Evolutionary conservation across 2,329 filamentous ascomycete species (phyloP).

Genomic region (Coniochaeta prunicola): DNA sequence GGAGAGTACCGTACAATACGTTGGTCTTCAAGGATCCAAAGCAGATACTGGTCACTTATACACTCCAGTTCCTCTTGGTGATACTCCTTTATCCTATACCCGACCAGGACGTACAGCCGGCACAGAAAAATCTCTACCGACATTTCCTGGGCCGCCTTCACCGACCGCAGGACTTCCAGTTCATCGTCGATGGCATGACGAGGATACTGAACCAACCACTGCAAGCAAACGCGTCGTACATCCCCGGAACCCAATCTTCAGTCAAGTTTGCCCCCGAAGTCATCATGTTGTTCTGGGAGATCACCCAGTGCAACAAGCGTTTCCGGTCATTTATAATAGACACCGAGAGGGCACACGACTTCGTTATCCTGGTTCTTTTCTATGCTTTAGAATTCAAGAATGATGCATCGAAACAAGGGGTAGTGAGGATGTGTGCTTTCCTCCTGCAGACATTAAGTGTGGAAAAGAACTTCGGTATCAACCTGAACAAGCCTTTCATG

Average conservation of each 20-base stretch:
- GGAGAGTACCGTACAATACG: slow-evolving; percentile 90
- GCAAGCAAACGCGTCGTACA: slow-evolving; percentile 79
- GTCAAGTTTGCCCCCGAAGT: slow-evolving; percentile 90
- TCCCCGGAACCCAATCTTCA: slow-evolving; percentile 74
- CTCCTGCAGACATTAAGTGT: slow-evolving; percentile 91
- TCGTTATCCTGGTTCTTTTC: slow-evolving; percentile 82
- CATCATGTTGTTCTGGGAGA: slow-evolving; percentile 96
- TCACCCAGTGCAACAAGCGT: slow-evolving; percentile 92
- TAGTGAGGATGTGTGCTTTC: slow-evolving; percentile 97
- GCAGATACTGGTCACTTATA: slow-evolving; percentile 85
- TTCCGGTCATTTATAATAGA: slow-evolving; percentile 97
- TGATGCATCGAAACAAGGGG: slow-evolving; percentile 80
- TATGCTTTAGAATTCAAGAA: slow-evolving; percentile 86
- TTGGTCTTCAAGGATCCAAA: slow-evolving; percentile 87
- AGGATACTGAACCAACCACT: slow-evolving; percentile 88
- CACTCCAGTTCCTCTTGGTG: slow-evolving; percentile 81
- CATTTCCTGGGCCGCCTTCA: slow-evolving; percentile 88
- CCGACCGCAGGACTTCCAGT: slow-evolving; percentile 93
- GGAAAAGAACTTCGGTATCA: slow-evolving; percentile 82
- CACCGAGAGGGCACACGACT: slow-evolving; percentile 87
- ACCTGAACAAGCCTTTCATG: slow-evolving; percentile 82
- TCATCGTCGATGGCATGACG: slow-evolving; percentile 90
- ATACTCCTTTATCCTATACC: slow-evolving; percentile 83
- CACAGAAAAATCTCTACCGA: slow-evolving; percentile 85
- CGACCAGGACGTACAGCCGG: slow-evolving; percentile 56